Percentiles rank a stretch among this genome's conserved stretches.
Conservation (phyloP, 192 early-diverging fungal genomes). For the Backusella psychrophila region DNA sequence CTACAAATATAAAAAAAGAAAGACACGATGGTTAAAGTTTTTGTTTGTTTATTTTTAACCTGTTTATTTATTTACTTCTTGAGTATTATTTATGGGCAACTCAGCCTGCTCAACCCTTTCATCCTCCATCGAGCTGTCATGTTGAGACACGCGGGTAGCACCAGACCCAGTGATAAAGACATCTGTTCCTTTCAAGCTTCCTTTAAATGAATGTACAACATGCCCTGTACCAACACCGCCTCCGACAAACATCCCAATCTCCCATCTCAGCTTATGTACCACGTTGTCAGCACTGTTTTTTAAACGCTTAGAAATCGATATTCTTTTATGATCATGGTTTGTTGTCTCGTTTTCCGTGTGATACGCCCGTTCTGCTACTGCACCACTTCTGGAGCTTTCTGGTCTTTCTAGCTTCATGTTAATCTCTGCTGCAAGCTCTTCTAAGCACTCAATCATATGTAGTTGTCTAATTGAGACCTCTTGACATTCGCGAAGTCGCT, state of each 20-base stretch:
- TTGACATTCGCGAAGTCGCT: slow-evolving; percentile 21
- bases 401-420: slow-evolving; percentile 10
- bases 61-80: not conserved
- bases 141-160: not conserved
- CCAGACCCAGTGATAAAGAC: slow-evolving; percentile 24
- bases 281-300: slow-evolving; percentile 9
- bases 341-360: not conserved
- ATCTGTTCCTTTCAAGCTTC: not conserved
- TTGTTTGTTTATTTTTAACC: not conserved
- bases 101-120: not conserved
- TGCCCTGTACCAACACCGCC: slow-evolving; percentile 29
- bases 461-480: slow-evolving; percentile 16
- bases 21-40: not conserved
- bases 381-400: not conserved
- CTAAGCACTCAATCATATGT: slow-evolving; percentile 17
- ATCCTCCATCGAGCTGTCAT: not conserved
- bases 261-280: slow-evolving; percentile 18
- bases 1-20: not conserved
- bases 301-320: slow-evolving; percentile 4
- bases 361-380: not conserved
- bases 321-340: not conserved
- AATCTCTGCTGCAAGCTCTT: slow-evolving; percentile 18
- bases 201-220: slow-evolving; percentile 20
- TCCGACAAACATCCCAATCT: slow-evolving; percentile 26
- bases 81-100: not conserved